These are phyloP conservation scores for Canna indica DNA, from an alignment of 176 grass and related monocot species.

Conservation along the genomic window DNA sequence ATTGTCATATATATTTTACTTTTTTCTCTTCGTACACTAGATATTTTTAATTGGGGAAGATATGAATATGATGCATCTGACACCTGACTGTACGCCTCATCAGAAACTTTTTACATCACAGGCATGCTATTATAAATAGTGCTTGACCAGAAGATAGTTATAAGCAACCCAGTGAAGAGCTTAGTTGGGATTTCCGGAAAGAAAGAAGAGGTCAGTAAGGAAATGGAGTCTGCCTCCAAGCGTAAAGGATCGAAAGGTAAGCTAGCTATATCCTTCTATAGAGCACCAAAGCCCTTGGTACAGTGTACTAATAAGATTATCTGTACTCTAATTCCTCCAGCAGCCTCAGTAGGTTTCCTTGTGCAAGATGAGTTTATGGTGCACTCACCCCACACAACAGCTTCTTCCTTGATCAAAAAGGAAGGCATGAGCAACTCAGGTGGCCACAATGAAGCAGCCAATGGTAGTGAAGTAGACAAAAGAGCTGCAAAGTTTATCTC, in stretches of 20 bases:
- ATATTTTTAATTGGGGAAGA: neutral
- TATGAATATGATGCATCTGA: neutral
- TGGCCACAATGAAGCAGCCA: neutral
- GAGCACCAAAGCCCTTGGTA: neutral
- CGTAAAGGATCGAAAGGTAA: neutral
- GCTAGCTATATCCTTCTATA: neutral
- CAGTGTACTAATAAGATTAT: neutral
- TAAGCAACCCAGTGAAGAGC: neutral
- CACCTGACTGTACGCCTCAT: neutral
- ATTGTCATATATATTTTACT: neutral
- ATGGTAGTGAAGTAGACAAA: slow-evolving; percentile 24
- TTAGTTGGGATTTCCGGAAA: neutral
- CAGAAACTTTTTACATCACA: neutral
- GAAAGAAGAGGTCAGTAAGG: neutral
- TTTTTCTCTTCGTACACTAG: neutral
- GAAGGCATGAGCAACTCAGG: neutral
- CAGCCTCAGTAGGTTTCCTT: neutral
- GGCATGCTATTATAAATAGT: slow-evolving; percentile 3
- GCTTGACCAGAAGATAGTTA: neutral
- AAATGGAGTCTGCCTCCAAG: neutral
- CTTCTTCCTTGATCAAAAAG: neutral
- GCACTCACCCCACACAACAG: neutral
- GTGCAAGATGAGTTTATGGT: neutral
- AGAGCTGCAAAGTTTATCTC: slow-evolving; percentile 39
- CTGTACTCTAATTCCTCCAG: neutral